A percentile compares a stretch with the other conserved stretches of the same genome.
Conservation (phyloP, 1,284 basidiomycete species). For the Boletus subluridellus region DNA sequence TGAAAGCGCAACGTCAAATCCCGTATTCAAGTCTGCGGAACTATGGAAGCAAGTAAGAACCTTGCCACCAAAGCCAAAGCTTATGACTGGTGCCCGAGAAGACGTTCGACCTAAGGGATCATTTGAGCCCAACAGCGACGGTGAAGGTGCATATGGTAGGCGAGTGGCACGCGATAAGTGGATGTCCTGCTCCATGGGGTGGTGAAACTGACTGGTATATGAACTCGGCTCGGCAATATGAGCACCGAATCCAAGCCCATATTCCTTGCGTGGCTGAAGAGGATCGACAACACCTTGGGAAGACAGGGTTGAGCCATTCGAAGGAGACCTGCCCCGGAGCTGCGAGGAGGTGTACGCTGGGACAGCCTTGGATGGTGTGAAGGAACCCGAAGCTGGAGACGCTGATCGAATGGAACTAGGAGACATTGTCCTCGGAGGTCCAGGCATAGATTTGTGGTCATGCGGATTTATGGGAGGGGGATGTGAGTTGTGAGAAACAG, state of each 20-base stretch:
- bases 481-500: slow-evolving; percentile 10
- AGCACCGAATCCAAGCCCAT: slow-evolving; percentile 27
- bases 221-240: slow-evolving; percentile 23
- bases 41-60: slow-evolving; percentile 85
- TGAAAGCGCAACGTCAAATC: slow-evolving; percentile 74
- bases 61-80: slow-evolving; percentile 88
- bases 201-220: slow-evolving; percentile 15
- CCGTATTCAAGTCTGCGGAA: slow-evolving; percentile 60
- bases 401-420: slow-evolving; percentile 34
- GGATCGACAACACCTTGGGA: slow-evolving; percentile 31
- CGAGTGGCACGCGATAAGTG: slow-evolving; percentile 44
- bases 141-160: slow-evolving; percentile 67
- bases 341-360: slow-evolving; percentile 21
- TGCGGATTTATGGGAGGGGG: slow-evolving; percentile 16
- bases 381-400: slow-evolving; percentile 28
- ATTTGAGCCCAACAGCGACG: slow-evolving; percentile 74
- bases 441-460: slow-evolving; percentile 19
- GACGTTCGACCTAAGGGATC: slow-evolving; percentile 78
- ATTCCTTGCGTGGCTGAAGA: slow-evolving; percentile 26
- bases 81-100: slow-evolving; percentile 72
- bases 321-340: slow-evolving; percentile 43
- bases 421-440: slow-evolving; percentile 34
- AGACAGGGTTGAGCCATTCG: slow-evolving; percentile 50
- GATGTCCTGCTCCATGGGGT: slow-evolving; percentile 39
- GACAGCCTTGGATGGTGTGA: slow-evolving; percentile 20